A percentile compares a stretch with the other conserved stretches of the same genome.
Conservation (phyloP, 768 basidiomycete genomes). For the Kwoniella dejecticola region DNA sequence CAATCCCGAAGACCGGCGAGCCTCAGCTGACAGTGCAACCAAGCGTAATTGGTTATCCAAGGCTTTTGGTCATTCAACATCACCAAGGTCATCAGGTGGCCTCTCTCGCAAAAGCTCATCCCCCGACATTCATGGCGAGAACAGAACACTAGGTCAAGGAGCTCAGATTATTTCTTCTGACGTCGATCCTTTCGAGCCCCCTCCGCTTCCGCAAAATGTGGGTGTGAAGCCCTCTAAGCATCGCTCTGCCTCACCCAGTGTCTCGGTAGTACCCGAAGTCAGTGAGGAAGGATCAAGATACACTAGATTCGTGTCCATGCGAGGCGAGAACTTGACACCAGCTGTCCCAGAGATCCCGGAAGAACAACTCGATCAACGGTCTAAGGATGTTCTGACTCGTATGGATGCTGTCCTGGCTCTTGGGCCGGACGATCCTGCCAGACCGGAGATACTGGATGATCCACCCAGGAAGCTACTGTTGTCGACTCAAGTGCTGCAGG, state of each 20-base stretch:
- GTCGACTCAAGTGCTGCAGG: constrained; percentile 85
- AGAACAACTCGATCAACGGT: constrained; percentile 26
- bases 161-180: constrained; percentile 60
- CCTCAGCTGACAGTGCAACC: constrained; percentile 38
- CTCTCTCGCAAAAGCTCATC: constrained; percentile 36
- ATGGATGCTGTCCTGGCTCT: constrained; percentile 51
- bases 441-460: constrained; percentile 71
- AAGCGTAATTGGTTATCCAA: constrained; percentile 56
- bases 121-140: constrained; percentile 5
- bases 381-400: constrained; percentile 38
- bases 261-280: constrained; percentile 47
- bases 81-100: constrained; percentile 34
- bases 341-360: constrained; percentile 11
- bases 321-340: not conserved
- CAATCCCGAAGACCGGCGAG: constrained; percentile 18
- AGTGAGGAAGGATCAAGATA: constrained; percentile 42
- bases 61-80: constrained; percentile 44
- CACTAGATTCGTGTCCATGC: constrained; percentile 18
- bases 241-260: constrained; percentile 42
- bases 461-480: constrained; percentile 83
- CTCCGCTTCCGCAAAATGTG: constrained; percentile 59
- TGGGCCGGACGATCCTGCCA: constrained; percentile 34
- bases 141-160: constrained; percentile 12
- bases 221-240: constrained; percentile 64
- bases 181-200: constrained; percentile 66